phyloP scores from a whole-genome alignment of 768 basidiomycete species.

The Asterophora parasitica region DNA sequence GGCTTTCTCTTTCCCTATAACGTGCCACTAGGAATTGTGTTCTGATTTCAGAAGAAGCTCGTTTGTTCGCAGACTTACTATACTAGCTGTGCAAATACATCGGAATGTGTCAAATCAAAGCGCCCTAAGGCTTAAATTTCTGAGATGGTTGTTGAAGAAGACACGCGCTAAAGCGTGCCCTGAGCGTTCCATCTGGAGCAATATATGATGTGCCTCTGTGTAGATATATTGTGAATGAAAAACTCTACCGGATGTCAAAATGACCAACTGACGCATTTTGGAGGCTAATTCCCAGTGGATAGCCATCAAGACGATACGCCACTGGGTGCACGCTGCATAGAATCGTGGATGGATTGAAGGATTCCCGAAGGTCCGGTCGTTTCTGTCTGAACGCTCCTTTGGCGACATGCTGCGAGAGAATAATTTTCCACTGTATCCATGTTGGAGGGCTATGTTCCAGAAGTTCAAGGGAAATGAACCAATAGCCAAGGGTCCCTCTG shows the following conservation, averaged over 20 bases:
- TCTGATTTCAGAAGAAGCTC: too few species aligned
- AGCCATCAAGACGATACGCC: slow-evolving; percentile 35
- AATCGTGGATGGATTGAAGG: slow-evolving; percentile 34
- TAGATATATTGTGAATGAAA: slow-evolving; percentile 4
- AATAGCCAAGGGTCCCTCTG: slow-evolving; percentile 23
- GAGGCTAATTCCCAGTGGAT: slow-evolving; percentile 36
- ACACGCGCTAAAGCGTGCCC: too few species aligned
- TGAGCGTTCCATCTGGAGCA: slow-evolving; percentile 37
- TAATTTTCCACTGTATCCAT: slow-evolving; percentile 32
- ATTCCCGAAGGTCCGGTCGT: too few species aligned
- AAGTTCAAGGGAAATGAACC: slow-evolving; percentile 48
- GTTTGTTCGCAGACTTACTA: too few species aligned
- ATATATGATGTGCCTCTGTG: slow-evolving; percentile 43
- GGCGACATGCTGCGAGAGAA: too few species aligned
- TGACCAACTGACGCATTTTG: slow-evolving; percentile 43
- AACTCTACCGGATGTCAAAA: background rate
- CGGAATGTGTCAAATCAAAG: too few species aligned
- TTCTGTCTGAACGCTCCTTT: too few species aligned
- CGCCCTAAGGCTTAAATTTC: too few species aligned
- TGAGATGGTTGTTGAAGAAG: too few species aligned
- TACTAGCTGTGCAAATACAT: too few species aligned
- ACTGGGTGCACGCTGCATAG: slow-evolving; percentile 30
- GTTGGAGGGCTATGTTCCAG: slow-evolving; percentile 56
- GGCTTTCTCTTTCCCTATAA: too few species aligned
- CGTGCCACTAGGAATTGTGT: too few species aligned